These are phyloP conservation scores for Syzygium aqueum DNA, from an alignment of 345 rosid species.

Conservation along the genomic window DNA sequence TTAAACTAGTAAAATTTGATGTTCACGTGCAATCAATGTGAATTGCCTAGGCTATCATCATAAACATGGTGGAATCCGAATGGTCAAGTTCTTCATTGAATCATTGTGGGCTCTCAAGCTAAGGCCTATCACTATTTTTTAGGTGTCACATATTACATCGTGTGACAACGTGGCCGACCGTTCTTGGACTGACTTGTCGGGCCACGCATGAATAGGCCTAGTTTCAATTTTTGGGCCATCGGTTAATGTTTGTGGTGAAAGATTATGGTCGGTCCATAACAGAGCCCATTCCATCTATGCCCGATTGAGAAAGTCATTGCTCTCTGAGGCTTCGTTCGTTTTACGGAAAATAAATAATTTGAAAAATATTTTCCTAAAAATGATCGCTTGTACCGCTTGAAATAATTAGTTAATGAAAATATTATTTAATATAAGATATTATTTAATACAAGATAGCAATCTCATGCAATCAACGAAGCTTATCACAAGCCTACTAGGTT, in stretches of 20 bases:
- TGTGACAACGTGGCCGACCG: not conserved
- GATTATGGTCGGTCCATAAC: not conserved
- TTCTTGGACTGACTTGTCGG: not conserved
- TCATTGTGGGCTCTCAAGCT: not conserved
- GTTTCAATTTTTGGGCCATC: not conserved
- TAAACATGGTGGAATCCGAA: not conserved
- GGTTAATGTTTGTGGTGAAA: not conserved
- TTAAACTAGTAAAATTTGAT: not conserved
- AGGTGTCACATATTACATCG: not conserved
- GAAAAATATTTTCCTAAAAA: too few relatives aligned
- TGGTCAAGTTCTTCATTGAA: not conserved
- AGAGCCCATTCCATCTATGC: not conserved
- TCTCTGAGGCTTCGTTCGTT: not conserved
- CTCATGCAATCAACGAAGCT: not conserved
- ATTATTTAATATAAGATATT: too few relatives aligned
- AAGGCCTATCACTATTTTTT: not conserved
- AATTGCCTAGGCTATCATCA: not conserved
- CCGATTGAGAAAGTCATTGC: not conserved
- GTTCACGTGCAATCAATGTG: not conserved
- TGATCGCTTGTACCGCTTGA: too few relatives aligned
- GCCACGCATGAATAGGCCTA: not conserved
- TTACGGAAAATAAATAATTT: too few relatives aligned
- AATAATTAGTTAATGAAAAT: too few relatives aligned
- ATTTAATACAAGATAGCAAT: too few relatives aligned
- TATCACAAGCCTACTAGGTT: not conserved